Evolutionary conservation across 257 asterid genomes (phyloP), one percentile per base, ranked within the genome.

Genomic region (Lantana camara): DNA sequence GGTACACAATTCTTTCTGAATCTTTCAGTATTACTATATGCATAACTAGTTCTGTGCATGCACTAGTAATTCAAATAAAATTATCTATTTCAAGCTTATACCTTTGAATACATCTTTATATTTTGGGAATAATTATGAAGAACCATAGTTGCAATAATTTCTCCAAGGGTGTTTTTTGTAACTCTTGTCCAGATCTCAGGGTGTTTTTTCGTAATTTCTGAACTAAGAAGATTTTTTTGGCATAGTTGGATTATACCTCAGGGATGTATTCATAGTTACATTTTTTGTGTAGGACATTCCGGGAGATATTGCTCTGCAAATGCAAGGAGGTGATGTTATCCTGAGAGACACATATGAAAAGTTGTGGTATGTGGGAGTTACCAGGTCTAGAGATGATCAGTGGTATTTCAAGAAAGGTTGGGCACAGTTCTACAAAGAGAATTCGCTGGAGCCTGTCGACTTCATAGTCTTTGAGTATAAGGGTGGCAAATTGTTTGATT

Each of bases 371-470:
- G 49, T 72, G 17, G 67, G 12, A 45, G 23, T 77, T 16, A 48
- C n/a, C 14, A 68, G 9, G 38, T 20, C 5, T 9, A 54, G 69
- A 52, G 41, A 38, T 21, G 12, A 15, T 14, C 42, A 17, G 5
- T 60, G 44, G 59, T 73, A 4, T 56, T 68, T 77, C 15, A 10
- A 34, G 12, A 27, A 66, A 32, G 79, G 76, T 4, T 77, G 82
- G 82, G 16, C 64, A 7, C 9, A 69, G 3, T 56, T 77, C 12
- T 64, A 56, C 9, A n/a, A 11, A 10, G 72, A 73, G 0, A 73
- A 65, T 15, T 32, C 15, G 9, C 15, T 73, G 57, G 50, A 73
- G 47, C 56, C 44, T 1, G 0, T 1, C 0, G 19, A 73, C 46
- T 1, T 24, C 4, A 2, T 77, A 48, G 20, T 60, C 1, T 77